A percentile compares a stretch with the other conserved stretches of the same genome.
Conservation (phyloP, 495 filamentous ascomycete genomes). For the Neurospora terricola region DNA sequence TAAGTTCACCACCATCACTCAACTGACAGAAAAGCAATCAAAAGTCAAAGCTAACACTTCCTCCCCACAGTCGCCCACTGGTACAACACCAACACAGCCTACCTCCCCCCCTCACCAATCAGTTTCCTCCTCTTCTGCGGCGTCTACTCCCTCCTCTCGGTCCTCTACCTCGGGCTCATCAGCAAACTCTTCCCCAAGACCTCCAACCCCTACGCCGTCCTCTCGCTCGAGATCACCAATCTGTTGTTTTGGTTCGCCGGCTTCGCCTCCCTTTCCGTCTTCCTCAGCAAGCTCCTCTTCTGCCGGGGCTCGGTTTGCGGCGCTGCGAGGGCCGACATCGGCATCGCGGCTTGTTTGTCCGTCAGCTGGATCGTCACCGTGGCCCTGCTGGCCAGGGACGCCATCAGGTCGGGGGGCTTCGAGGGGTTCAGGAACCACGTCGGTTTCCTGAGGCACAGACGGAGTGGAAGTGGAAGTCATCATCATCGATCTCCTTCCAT, state of each 20-base stretch:
- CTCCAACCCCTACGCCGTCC: slow-evolving; percentile 47
- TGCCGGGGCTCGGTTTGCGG: slow-evolving; percentile 42
- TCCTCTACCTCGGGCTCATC: slow-evolving; percentile 54
- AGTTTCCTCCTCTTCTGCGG: slow-evolving; percentile 64
- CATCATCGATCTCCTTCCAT: neutral
- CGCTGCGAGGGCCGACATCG: slow-evolving; percentile 36
- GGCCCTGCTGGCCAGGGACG: slow-evolving; percentile 22
- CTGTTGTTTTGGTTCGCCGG: slow-evolving; percentile 76
- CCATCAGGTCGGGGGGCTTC: slow-evolving; percentile 26
- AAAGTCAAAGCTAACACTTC: slow-evolving; percentile 5
- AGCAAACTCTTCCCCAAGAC: slow-evolving; percentile 43
- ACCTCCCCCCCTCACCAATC: slow-evolving; percentile 44
- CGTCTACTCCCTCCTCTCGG: slow-evolving; percentile 55
- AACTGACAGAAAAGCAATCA: neutral
- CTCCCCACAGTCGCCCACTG: slow-evolving; percentile 35
- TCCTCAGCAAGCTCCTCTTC: slow-evolving; percentile 45
- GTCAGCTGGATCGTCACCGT: slow-evolving; percentile 33
- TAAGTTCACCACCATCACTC: slow-evolving; percentile 27
- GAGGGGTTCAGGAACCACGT: neutral
- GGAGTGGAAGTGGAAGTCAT: neutral
- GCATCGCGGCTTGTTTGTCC: slow-evolving; percentile 35
- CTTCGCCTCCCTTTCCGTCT: slow-evolving; percentile 60
- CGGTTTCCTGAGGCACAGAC: neutral
- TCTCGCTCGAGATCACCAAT: slow-evolving; percentile 54
- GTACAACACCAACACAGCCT: slow-evolving; percentile 38